phyloP scores from a whole-genome alignment of 2,329 filamentous ascomycete species.

The Westerdykella ornata region DNA sequence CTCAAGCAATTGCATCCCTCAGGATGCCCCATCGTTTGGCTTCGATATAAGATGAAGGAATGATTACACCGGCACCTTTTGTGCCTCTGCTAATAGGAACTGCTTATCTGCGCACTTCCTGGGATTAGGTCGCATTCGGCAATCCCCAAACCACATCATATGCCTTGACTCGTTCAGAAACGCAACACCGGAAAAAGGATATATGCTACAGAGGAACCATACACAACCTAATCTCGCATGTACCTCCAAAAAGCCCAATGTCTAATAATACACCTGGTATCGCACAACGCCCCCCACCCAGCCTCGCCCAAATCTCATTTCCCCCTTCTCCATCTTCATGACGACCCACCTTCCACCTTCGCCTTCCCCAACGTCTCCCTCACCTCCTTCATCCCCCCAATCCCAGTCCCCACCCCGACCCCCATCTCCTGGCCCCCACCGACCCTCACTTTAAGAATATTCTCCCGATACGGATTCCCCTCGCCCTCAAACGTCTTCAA shows the following conservation, averaged over 20 bases:
- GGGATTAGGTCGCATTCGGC: too few species aligned
- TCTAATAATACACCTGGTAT: too few species aligned
- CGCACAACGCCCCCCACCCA: too few species aligned
- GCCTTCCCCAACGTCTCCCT: constrained; percentile 31
- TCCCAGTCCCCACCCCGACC: too few species aligned
- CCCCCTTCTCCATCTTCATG: constrained; percentile 8
- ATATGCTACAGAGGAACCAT: background rate
- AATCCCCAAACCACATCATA: too few species aligned
- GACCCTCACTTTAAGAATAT: constrained; percentile 64
- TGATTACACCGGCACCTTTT: too few species aligned
- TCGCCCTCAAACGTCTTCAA: constrained; percentile 95
- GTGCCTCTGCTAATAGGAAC: too few species aligned
- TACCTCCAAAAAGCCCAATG: background rate
- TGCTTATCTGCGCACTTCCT: too few species aligned
- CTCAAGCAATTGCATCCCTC: too few species aligned
- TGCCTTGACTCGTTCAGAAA: too few species aligned
- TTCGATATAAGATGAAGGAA: too few species aligned
- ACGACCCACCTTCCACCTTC: constrained; percentile 13
- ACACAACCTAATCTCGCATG: background rate
- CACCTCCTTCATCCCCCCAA: constrained; percentile 34
- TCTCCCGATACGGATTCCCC: constrained; percentile 84
- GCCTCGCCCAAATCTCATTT: background rate
- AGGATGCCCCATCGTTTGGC: too few species aligned
- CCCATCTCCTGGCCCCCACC: constrained; percentile 23
- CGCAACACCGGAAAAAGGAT: constrained; percentile 5